Evolutionary conservation across 1,284 basidiomycete species (phyloP).

Genomic region (Fomitopsis betulina): DNA sequence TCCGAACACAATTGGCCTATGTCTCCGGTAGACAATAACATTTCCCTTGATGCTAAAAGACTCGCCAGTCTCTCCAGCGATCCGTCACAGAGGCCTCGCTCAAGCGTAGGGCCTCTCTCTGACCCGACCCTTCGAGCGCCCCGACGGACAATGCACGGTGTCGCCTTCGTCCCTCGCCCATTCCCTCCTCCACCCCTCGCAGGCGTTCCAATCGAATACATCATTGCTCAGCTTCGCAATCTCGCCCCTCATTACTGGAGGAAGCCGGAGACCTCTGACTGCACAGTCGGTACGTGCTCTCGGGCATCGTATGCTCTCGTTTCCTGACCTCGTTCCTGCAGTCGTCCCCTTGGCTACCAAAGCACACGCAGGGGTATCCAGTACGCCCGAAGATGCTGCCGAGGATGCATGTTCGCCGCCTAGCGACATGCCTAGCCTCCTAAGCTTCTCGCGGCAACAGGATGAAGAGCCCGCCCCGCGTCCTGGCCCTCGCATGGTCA

Average conservation of each 20-base stretch:
- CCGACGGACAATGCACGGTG: conserved; percentile 30
- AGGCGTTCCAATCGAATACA: conserved; percentile 64
- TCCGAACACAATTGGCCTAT: conserved; percentile 14
- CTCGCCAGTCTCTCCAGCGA: conserved; percentile 5
- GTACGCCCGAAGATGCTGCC: conserved; percentile 7
- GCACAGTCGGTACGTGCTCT: conserved; percentile 57
- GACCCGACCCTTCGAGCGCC: conserved; percentile 13
- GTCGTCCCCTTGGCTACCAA: conserved; percentile 28
- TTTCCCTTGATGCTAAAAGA: conserved; percentile 15
- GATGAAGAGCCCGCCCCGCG: conserved; percentile 50
- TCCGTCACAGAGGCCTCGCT: conserved; percentile 8
- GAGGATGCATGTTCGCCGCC: not conserved
- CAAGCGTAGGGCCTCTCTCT: conserved; percentile 9
- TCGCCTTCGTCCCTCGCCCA: conserved; percentile 46
- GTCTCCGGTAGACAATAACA: conserved; percentile 18
- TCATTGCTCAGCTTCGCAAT: conserved; percentile 60
- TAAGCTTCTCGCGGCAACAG: conserved; percentile 36
- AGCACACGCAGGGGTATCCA: not conserved
- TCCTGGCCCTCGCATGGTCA: conserved; percentile 48
- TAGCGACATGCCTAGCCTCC: not conserved
- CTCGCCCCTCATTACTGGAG: conserved; percentile 68
- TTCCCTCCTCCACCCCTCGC: conserved; percentile 61
- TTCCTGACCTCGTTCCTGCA: conserved; percentile 11
- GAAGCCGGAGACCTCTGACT: conserved; percentile 67
- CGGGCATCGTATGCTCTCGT: not conserved